phyloP scores from a whole-genome alignment of 108 stramenopile genomes.

The Pseudonitzschia delicatissima region DNA sequence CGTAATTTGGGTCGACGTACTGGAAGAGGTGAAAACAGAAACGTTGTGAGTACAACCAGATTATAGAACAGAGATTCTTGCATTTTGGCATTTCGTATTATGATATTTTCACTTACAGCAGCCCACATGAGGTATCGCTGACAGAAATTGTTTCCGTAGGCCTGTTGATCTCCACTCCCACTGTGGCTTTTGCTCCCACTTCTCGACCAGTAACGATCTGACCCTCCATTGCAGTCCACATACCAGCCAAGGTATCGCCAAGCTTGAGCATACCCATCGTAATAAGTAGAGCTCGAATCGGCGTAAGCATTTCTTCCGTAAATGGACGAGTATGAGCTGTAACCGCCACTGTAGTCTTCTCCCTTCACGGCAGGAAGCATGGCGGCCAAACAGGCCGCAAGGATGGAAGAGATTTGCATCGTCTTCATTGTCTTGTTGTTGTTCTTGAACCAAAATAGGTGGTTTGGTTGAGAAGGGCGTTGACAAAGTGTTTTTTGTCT shows the following conservation, averaged over 20 bases:
- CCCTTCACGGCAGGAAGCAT: background rate
- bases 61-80: background rate
- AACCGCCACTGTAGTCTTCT: background rate
- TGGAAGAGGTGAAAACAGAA: background rate
- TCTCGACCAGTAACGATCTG: conserved; percentile 22
- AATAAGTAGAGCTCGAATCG: conserved; percentile 34
- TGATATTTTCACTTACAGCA: conserved; percentile 42
- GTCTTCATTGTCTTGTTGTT: background rate
- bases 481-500: too few species aligned
- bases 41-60: background rate
- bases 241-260: conserved; percentile 67
- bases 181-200: conserved; percentile 13
- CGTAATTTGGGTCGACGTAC: conserved; percentile 59
- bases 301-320: conserved; percentile 33
- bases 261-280: conserved; percentile 54
- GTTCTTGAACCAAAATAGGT: too few species aligned
- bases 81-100: too few species aligned
- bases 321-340: conserved; percentile 13
- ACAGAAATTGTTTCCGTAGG: conserved; percentile 31
- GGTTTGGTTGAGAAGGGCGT: too few species aligned
- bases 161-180: conserved; percentile 13
- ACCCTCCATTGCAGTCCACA: conserved; percentile 51
- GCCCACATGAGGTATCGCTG: conserved; percentile 67
- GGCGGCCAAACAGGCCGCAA: background rate
- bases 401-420: background rate